Conservation (phyloP, 176 grass and related monocot species). For the Bromus sterilis region DNA sequence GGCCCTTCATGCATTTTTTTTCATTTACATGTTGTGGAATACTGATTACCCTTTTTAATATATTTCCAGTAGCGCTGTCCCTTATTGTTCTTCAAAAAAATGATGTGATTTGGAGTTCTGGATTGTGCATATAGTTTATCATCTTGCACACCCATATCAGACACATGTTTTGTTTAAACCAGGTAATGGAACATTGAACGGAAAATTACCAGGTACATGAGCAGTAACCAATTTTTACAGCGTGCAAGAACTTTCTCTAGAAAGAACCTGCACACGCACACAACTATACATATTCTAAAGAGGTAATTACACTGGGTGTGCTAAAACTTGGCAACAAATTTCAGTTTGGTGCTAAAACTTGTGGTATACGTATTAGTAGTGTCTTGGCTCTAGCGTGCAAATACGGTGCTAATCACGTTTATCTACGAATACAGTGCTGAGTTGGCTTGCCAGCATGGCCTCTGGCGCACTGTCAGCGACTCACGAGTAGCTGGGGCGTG, state of each 20-base stretch:
- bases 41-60: background rate
- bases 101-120: slow-evolving; percentile 4
- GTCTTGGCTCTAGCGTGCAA: too few species aligned
- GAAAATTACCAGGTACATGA: background rate
- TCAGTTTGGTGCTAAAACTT: too few species aligned
- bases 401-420: too few species aligned
- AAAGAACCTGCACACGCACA: background rate
- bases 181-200: slow-evolving; percentile 6
- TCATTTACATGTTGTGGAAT: background rate
- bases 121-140: slow-evolving; percentile 12
- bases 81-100: background rate
- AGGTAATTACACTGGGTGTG: too few species aligned
- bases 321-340: too few species aligned
- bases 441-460: too few species aligned
- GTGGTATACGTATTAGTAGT: too few species aligned
- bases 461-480: too few species aligned
- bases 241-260: background rate
- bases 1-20: background rate
- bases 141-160: background rate
- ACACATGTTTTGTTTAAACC: slow-evolving; percentile 4
- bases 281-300: slow-evolving; percentile 21
- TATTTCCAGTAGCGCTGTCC: background rate
- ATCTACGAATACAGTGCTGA: too few species aligned
- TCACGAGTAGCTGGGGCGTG: too few species aligned
- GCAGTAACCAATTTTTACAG: slow-evolving; percentile 16